phyloP scores from a whole-genome alignment of 2,329 filamentous ascomycete genomes.

The Aspergillus sp. region DNA sequence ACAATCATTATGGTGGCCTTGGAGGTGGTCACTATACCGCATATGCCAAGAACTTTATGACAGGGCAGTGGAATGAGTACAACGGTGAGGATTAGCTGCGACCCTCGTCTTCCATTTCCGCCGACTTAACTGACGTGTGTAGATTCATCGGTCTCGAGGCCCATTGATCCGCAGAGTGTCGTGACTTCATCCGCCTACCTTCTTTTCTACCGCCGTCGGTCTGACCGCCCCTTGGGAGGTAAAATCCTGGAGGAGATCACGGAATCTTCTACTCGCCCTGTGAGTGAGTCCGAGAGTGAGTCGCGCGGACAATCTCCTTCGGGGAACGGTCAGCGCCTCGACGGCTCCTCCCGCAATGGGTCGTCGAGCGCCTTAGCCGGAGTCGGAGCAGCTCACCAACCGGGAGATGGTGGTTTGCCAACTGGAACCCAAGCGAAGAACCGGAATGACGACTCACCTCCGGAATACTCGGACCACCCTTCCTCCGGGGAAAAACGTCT shows the following conservation, averaged over 20 bases:
- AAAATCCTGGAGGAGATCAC: constrained; percentile 69
- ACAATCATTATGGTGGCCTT: constrained; percentile 91
- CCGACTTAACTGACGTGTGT: constrained; percentile 39
- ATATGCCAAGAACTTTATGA: constrained; percentile 86
- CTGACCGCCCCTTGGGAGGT: constrained; percentile 73
- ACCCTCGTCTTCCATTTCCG: background rate
- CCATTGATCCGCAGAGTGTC: constrained; percentile 59
- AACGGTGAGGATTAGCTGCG: constrained; percentile 63
- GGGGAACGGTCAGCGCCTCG: constrained; percentile 88
- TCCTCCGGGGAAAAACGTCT: constrained; percentile 22
- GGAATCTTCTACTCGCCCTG: constrained; percentile 56
- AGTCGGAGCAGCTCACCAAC: constrained; percentile 72
- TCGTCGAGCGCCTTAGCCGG: constrained; percentile 82
- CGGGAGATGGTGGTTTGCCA: constrained; percentile 59
- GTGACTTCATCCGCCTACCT: constrained; percentile 82
- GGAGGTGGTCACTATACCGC: constrained; percentile 97
- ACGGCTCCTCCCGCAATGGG: constrained; percentile 82
- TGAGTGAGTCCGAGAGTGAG: constrained; percentile 45
- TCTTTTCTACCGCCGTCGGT: constrained; percentile 90
- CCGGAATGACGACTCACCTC: constrained; percentile 28
- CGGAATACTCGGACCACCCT: constrained; percentile 28
- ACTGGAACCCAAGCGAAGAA: constrained; percentile 35
- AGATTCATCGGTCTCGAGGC: constrained; percentile 73
- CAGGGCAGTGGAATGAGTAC: constrained; percentile 90
- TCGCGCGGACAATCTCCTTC: constrained; percentile 50